phyloP scores from a whole-genome alignment of 75 land plant genomes.

The Pinus tabuliformis region DNA sequence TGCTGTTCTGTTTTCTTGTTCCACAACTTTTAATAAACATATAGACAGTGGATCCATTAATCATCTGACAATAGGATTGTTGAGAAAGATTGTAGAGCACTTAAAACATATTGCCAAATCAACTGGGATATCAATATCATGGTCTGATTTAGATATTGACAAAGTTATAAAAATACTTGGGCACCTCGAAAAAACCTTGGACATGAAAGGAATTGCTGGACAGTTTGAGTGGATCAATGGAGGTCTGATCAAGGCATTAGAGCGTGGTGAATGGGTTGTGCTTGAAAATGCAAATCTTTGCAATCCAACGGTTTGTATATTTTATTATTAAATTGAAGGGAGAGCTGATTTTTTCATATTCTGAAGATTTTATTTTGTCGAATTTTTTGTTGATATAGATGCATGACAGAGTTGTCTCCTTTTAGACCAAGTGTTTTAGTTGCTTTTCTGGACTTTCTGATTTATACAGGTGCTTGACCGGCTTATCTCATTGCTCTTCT shows the following conservation, averaged over 20 bases:
- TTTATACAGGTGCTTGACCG: conserved; percentile 88
- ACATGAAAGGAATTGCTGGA: conserved; percentile 22
- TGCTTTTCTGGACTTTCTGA: no score
- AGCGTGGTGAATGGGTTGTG: conserved; percentile 93
- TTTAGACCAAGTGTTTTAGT: no score
- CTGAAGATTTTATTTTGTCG: neutral
- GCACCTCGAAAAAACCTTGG: conserved; percentile 23
- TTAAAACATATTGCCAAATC: conserved; percentile 16
- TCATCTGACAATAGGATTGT: conserved; percentile 9
- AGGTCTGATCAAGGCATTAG: conserved; percentile 76
- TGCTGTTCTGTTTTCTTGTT: conserved; percentile 7
- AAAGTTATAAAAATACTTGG: conserved; percentile 21
- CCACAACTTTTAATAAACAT: conserved; percentile 4
- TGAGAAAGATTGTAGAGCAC: conserved; percentile 41
- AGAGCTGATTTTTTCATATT: neutral
- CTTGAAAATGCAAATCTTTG: conserved; percentile 97
- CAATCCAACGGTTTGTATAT: conserved; percentile 87
- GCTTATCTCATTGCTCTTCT: conserved; percentile 71
- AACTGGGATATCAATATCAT: conserved; percentile 26
- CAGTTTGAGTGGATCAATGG: conserved; percentile 98
- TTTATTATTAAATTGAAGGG: neutral
- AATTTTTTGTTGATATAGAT: neutral
- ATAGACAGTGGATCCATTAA: conserved; percentile 6
- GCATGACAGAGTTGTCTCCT: no score
- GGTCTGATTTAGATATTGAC: conserved; percentile 39